A percentile compares a stretch with the other conserved stretches of the same genome.
phyloP scores from a whole-genome alignment of 2,329 filamentous ascomycete genomes.

The Sporothrix dimorphospora region DNA sequence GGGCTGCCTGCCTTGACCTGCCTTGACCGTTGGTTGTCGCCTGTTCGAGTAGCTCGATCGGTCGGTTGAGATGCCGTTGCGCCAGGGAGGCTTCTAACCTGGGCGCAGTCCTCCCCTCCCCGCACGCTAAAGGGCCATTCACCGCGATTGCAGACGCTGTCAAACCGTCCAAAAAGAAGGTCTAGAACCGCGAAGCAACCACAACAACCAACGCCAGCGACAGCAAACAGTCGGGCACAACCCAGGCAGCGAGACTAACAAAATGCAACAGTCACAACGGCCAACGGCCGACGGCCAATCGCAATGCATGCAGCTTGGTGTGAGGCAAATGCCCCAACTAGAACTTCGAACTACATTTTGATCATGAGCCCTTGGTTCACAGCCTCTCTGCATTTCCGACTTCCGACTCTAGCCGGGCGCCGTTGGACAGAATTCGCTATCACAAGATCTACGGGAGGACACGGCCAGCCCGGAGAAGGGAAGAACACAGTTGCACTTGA shows the following conservation, averaged over 20 bases:
- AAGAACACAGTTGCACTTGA: background rate
- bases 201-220: background rate
- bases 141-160: too few species aligned
- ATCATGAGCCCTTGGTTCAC: slow-evolving; percentile 4
- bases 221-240: background rate
- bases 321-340: too few species aligned
- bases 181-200: too few species aligned
- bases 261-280: background rate
- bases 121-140: background rate
- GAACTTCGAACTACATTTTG: background rate
- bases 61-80: background rate
- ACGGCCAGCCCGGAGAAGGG: background rate
- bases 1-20: background rate
- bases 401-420: background rate
- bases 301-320: background rate
- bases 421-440: background rate
- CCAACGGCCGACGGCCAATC: background rate
- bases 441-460: background rate
- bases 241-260: background rate
- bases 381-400: background rate
- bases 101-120: background rate
- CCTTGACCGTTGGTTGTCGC: background rate
- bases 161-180: too few species aligned
- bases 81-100: background rate
- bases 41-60: background rate